phyloP scores from a whole-genome alignment of 2,329 filamentous ascomycete genomes.

The Aspergillus pseudonomiae region DNA sequence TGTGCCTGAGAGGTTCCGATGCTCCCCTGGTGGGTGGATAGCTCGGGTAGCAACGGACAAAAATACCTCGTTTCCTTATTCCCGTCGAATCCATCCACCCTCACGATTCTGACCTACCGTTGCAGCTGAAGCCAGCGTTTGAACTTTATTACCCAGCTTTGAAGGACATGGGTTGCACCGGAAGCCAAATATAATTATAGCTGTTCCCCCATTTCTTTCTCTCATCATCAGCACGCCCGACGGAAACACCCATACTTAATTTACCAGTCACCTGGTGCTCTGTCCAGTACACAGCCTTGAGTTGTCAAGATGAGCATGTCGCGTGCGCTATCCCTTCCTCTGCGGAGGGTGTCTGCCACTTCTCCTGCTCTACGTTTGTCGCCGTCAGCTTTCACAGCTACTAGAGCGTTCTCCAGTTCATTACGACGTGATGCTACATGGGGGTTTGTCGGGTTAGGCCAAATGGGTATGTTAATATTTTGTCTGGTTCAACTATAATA shows the following conservation, averaged over 20 bases:
- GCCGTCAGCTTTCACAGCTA: background rate
- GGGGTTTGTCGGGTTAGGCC: conserved; percentile 63
- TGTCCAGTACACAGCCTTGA: background rate
- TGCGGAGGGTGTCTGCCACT: conserved; percentile 16
- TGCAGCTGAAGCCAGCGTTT: background rate
- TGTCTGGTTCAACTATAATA: background rate
- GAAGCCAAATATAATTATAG: background rate
- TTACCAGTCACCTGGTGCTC: background rate
- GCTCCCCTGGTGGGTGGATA: background rate
- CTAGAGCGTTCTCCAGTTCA: conserved; percentile 52
- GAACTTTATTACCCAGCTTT: background rate
- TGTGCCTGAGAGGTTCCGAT: background rate
- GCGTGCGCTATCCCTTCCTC: conserved; percentile 15
- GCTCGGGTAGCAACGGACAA: conserved; percentile 6
- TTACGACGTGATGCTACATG: conserved; percentile 52
- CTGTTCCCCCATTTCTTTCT: background rate
- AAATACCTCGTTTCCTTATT: conserved; percentile 1
- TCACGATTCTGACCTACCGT: background rate
- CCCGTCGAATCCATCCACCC: background rate
- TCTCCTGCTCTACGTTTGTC: conserved; percentile 8
- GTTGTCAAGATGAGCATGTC: conserved; percentile 20
- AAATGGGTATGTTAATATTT: conserved; percentile 56
- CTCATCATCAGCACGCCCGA: background rate
- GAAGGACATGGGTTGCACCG: background rate
- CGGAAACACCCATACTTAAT: background rate